Base-by-base conservation (phyloP, 2,329 filamentous ascomycete genomes). In the Venturiaceae sp. region DNA sequence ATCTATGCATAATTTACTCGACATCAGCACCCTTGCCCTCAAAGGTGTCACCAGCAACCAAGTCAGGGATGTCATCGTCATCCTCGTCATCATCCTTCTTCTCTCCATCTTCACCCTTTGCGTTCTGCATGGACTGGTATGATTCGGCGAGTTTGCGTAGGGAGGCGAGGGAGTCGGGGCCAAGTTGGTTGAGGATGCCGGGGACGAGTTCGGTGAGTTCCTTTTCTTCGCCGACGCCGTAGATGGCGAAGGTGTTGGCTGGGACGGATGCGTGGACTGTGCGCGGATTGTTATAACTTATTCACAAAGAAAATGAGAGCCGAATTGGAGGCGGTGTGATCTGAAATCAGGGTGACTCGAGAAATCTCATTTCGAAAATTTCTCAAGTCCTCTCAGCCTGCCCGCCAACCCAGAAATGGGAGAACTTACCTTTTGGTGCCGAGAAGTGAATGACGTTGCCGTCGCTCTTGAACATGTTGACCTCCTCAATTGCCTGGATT, bases 391-490 rank as follows among this genome's bases (percentile, higher is more conserved):
- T 30, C 44, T 30, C 13, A 19, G 8, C n/a, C 19, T 30, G 23
- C 13, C 44, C 32, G 21, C 26, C 44, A 16, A 23, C 7, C 28
- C 19, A n/a, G 5, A 28, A 58, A 26, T 36, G 32, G 21, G 34
- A 46, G 23, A 50, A 68, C 41, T 47, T 80, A 97, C 94, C 94
- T 83, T 96, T 96, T 69, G 94, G 94, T 72, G 90, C 90, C 70
- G 90, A 88, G 76, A 99, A 99, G 85, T 99, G 94, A 73, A 99
- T 97, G 77, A 99, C 94, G 77, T 99, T 99, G 77, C 94, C 94
- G 75, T 99, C 94, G 74, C 89, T 88, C 88, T 99, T 99, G 87
- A 99, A 99, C 94, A 99, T 99, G 87, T 99, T 99, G 76, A 99
- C 94, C 83, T 99, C 94, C 86, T 99, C 94, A 71, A 99, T 99